Evolutionary conservation across 306 rosid genomes (phyloP), one percentile per base, ranked within the genome.

Genomic region (Glycine tomentella): DNA sequence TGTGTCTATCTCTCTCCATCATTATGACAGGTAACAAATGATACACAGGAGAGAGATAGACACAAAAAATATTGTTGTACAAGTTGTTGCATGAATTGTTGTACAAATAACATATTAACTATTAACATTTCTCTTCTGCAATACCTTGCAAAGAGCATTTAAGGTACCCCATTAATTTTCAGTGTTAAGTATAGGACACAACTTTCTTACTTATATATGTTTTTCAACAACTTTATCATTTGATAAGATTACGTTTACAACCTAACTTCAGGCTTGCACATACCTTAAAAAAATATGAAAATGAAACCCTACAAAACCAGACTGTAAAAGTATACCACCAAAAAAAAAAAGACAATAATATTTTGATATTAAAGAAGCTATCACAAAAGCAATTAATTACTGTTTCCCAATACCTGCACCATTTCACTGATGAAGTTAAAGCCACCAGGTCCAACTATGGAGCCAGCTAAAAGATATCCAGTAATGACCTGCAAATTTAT

Each of bases 391-490:
- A 25, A 25, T 25, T 50, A 51, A 9, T 49, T 69, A 53, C 55
- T 75, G 55, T 52, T 64, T 71, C 42, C 63, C 87, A 83, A 78
- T 92, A 95, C 98, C 89, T 95, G 99, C 83, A 95, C 99, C 98
- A 95, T 92, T 90, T 95, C 99, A 52, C 97, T 92, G 84, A 95
- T 90, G 89, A 92, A 92, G 88, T 93, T 92, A 84, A 96, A 90
- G 74, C 98, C 98, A 42, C 97, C 99, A 14, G 99, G 99, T 76
- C 99, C 98, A 83, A 96, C 89, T 76, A 93, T 61, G 79, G 99
- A 96, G 78, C 98, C 97, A 64, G 99, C 99, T 16, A 93, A 92
- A 85, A 96, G 89, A 87, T 96, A 96, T 87, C 99, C 97, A 63
- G 97, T 86, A 81, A 96, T 89, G 80, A 96, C 98, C 97, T 92